phyloP scores from a whole-genome alignment of 2,329 filamentous ascomycete genomes.

The Erysiphe pulchra region DNA sequence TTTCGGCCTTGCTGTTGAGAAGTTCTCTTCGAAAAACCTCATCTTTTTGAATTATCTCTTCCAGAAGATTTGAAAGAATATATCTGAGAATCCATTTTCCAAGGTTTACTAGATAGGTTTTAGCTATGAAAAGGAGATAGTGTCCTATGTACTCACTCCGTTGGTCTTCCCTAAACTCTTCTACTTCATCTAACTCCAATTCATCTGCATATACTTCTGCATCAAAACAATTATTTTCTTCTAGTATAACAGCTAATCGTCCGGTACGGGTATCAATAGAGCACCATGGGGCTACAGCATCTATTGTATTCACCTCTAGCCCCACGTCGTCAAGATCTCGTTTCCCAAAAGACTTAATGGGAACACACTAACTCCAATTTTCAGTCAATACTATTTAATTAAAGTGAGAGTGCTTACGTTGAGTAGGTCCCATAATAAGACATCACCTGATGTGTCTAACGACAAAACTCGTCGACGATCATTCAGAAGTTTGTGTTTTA shows the following conservation, averaged over 20 bases:
- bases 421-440: slow-evolving; percentile 82
- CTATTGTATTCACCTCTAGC: slow-evolving; percentile 59
- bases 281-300: slow-evolving; percentile 89
- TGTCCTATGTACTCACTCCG: slow-evolving; percentile 34
- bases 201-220: slow-evolving; percentile 95
- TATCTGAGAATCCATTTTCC: slow-evolving; percentile 92
- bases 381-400: slow-evolving; percentile 8
- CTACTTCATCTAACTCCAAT: slow-evolving; percentile 41
- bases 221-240: slow-evolving; percentile 91
- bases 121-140: background rate
- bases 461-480: slow-evolving; percentile 76
- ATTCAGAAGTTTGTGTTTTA: slow-evolving; percentile 81
- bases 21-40: slow-evolving; percentile 44
- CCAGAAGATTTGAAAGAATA: slow-evolving; percentile 67
- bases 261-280: slow-evolving; percentile 84
- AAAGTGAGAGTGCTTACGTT: slow-evolving; percentile 26
- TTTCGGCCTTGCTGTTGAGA: slow-evolving; percentile 15
- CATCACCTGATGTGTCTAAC: slow-evolving; percentile 81
- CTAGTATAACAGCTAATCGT: slow-evolving; percentile 67
- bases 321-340: slow-evolving; percentile 82
- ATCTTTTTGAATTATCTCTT: slow-evolving; percentile 73
- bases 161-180: slow-evolving; percentile 77
- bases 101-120: slow-evolving; percentile 47
- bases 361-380: slow-evolving; percentile 35
- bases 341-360: slow-evolving; percentile 81